Base-by-base conservation (phyloP, 2,329 filamentous ascomycete species). In the Gremmenia infestans region DNA sequence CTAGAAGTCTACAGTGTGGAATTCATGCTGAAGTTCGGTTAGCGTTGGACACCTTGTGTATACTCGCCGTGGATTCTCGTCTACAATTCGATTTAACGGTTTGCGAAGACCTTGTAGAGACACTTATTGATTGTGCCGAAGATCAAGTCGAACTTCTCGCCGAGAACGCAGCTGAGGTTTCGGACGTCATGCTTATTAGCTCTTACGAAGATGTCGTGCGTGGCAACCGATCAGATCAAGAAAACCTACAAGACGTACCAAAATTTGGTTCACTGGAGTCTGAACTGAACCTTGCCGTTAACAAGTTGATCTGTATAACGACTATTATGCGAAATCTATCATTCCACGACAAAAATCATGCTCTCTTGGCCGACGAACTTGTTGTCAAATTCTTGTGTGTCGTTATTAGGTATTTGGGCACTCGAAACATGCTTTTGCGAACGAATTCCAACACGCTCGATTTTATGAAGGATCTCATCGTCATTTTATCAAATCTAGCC, bases 391-490 rank as follows among this genome's bases (percentile, higher is more conserved):
- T 97, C 66, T 75, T 97, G 8, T 91, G 90, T 56, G 86, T 86
- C 47, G 82, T 92, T 4, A 91, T 97, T 60, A 81, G 91, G 57
- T 89, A 94, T 63, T 79, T 97, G 14, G 94, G 93, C 32, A 97
- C 92, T 4, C 87, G 91, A 14, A 91, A 91, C 64, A 89, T 93
- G 80, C 80, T 97, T 32, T 75, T 97, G 43, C 85, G 91, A 40
- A 90, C 86, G 3, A 82, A 94, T 62, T 79, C 82, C 67, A 96
- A 97, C 72, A 94, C 89, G 0, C 77, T 97, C 62, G 94, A 99
- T 72, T 93, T 97, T 66, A 96, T 97, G 89, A 99, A 99, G 73
- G 94, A 99, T 71, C 78, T 91, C 32, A 83, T 97, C 56, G 87
- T 91, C 15, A 85, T 96, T 63, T 78, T 99, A 53, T 97, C 93